Evolutionary conservation across 768 basidiomycete genomes (phyloP).

Genomic region (Russula olivacea): DNA sequence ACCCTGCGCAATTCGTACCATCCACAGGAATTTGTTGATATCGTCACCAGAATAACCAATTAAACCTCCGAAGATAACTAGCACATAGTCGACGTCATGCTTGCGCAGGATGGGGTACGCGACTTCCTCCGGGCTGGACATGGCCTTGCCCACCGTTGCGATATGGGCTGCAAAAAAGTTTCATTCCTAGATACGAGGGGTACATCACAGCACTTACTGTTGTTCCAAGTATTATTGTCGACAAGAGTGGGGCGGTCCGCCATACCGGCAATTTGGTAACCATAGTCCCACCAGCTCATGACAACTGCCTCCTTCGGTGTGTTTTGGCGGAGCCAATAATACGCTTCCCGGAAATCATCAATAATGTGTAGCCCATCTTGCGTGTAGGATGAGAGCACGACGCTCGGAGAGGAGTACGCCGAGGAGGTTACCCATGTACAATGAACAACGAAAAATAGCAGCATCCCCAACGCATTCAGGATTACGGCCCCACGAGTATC

Average conservation of each 20-base stretch:
- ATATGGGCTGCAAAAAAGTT: conserved; percentile 65
- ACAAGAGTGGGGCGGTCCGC: conserved; percentile 94
- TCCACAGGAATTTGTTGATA: conserved; percentile 99
- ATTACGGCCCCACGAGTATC: conserved; percentile 78
- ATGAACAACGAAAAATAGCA: conserved; percentile 88
- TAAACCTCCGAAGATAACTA: conserved; percentile 95
- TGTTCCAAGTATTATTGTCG: conserved; percentile 99
- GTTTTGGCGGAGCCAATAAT: conserved; percentile 97
- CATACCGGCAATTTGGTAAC: conserved; percentile 99
- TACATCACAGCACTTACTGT: conserved; percentile 59
- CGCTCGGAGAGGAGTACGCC: conserved; percentile 97
- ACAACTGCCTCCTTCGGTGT: conserved; percentile 88
- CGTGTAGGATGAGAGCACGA: conserved; percentile 77
- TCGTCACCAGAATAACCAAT: conserved; percentile 98
- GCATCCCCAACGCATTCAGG: conserved; percentile 66
- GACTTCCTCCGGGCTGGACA: conserved; percentile 90
- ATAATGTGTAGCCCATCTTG: conserved; percentile 92
- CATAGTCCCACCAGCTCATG: conserved; percentile 99
- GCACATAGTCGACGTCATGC: conserved; percentile 96
- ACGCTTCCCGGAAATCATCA: conserved; percentile 98
- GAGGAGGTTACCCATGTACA: conserved; percentile 94
- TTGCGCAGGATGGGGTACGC: conserved; percentile 96
- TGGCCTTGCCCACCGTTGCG: conserved; percentile 97
- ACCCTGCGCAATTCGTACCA: conserved; percentile 91
- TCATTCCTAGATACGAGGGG: neutral